A percentile compares a stretch with the other conserved stretches of the same genome.
Evolutionary conservation across 1,284 basidiomycete genomes (phyloP).

Genomic region (Microbotryomycetes sp.): DNA sequence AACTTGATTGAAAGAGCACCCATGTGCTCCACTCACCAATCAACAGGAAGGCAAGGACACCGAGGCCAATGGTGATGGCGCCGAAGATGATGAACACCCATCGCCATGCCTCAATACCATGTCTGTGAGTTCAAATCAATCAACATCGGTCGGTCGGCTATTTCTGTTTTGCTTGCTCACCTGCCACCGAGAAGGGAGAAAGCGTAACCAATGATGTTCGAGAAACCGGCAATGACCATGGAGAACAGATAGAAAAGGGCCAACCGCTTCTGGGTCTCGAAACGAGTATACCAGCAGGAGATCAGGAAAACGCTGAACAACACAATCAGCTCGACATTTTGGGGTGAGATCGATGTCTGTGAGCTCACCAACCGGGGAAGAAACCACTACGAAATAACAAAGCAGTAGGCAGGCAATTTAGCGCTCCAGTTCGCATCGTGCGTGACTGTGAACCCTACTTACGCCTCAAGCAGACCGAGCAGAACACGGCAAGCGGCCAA

Average conservation of each 20-base stretch:
- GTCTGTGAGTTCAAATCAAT: too few relatives aligned
- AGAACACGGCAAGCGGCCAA: slow-evolving; percentile 43
- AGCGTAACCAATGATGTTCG: slow-evolving; percentile 43
- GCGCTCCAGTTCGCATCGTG: neutral
- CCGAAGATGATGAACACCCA: slow-evolving; percentile 34
- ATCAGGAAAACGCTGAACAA: slow-evolving; percentile 44
- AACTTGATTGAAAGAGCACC: neutral
- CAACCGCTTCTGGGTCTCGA: slow-evolving; percentile 43
- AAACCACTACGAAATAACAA: slow-evolving; percentile 28
- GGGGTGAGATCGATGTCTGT: slow-evolving; percentile 17
- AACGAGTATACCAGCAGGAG: slow-evolving; percentile 46
- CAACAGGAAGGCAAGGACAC: slow-evolving; percentile 34
- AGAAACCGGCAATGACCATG: slow-evolving; percentile 43
- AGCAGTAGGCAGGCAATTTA: neutral
- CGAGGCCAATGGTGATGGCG: slow-evolving; percentile 38
- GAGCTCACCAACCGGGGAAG: slow-evolving; percentile 36
- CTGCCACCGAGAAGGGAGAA: slow-evolving; percentile 34
- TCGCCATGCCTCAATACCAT: slow-evolving; percentile 37
- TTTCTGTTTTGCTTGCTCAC: too few relatives aligned
- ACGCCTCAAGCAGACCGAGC: slow-evolving; percentile 42
- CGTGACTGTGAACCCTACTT: neutral
- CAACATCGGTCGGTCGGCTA: too few relatives aligned
- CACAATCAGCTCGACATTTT: slow-evolving; percentile 38
- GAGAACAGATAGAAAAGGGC: slow-evolving; percentile 44
- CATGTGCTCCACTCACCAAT: neutral